Conservation (phyloP, 1,284 basidiomycete genomes). For the Meira nashicola region DNA sequence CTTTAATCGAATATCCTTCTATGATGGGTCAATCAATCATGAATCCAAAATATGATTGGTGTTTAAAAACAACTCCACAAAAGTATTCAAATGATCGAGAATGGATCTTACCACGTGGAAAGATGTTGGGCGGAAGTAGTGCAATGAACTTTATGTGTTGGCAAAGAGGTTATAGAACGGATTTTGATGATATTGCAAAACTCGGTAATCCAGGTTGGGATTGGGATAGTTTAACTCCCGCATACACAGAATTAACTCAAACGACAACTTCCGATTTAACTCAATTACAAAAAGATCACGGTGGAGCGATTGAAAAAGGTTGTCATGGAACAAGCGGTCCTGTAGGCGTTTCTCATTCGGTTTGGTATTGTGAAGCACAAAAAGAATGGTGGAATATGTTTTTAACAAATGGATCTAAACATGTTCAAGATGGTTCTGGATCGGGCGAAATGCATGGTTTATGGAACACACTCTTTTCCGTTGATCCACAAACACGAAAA, state of each 20-base stretch:
- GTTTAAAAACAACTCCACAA: constrained; percentile 10
- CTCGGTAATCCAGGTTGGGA: constrained; percentile 35
- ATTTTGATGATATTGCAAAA: constrained; percentile 34
- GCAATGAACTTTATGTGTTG: constrained; percentile 45
- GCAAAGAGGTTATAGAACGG: constrained; percentile 35
- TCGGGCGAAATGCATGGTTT: constrained; percentile 32
- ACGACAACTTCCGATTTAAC: background rate
- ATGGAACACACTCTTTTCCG: constrained; percentile 29
- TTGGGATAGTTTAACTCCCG: constrained; percentile 32
- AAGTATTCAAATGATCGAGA: constrained; percentile 2
- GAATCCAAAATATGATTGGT: constrained; percentile 11
- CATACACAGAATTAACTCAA: constrained; percentile 22
- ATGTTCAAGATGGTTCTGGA: constrained; percentile 20
- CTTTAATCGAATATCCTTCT: constrained; percentile 4
- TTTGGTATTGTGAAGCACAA: constrained; percentile 39
- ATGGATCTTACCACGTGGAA: constrained; percentile 16
- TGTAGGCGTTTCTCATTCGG: constrained; percentile 18
- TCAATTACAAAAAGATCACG: background rate
- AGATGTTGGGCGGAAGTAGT: constrained; percentile 38
- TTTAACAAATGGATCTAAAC: constrained; percentile 21
- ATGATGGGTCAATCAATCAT: constrained; percentile 3
- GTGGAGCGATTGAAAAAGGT: too few relatives aligned
- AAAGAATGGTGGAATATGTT: constrained; percentile 31
- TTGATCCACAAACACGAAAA: constrained; percentile 23
- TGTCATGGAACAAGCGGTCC: background rate